A percentile compares a stretch with the other conserved stretches of the same genome.
Conservation (phyloP, 768 basidiomycete genomes). For the Rhodotorula babjevae region DNA sequence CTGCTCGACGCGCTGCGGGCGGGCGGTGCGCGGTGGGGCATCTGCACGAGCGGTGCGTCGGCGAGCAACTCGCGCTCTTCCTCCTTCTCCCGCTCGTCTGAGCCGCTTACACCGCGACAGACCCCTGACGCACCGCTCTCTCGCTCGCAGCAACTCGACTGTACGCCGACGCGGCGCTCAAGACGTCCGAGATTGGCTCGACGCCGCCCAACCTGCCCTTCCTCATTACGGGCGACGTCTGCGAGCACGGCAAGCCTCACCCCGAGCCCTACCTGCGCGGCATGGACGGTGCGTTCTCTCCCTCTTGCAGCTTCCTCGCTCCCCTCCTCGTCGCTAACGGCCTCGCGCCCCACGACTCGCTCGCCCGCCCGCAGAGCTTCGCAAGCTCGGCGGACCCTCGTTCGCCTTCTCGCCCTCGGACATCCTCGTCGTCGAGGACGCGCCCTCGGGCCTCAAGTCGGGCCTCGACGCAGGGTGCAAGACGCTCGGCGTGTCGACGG, state of each 20-base stretch:
- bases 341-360: neutral
- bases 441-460: slow-evolving; percentile 71
- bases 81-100: neutral
- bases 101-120: too few species aligned
- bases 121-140: neutral
- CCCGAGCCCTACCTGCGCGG: slow-evolving; percentile 82
- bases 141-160: slow-evolving; percentile 64
- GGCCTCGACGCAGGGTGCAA: slow-evolving; percentile 70
- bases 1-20: slow-evolving; percentile 57
- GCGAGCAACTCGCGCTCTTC: neutral
- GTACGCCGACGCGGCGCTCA: slow-evolving; percentile 65
- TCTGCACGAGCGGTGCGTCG: slow-evolving; percentile 71
- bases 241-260: slow-evolving; percentile 72
- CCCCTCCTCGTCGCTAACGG: slow-evolving; percentile 37
- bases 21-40: slow-evolving; percentile 68
- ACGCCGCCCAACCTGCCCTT: slow-evolving; percentile 56
- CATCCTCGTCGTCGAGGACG: slow-evolving; percentile 75
- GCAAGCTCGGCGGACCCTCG: slow-evolving; percentile 13
- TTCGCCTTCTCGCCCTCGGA: slow-evolving; percentile 12
- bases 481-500: slow-evolving; percentile 79
- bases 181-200: slow-evolving; percentile 56
- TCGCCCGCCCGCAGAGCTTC: neutral
- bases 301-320: too few species aligned
- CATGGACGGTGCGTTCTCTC: slow-evolving; percentile 53
- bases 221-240: slow-evolving; percentile 71